Evolutionary conservation across 1,139 yeast genomes (phyloP), one percentile per base, ranked within the genome.

Genomic region (Schizosaccharomyces versatilis): DNA sequence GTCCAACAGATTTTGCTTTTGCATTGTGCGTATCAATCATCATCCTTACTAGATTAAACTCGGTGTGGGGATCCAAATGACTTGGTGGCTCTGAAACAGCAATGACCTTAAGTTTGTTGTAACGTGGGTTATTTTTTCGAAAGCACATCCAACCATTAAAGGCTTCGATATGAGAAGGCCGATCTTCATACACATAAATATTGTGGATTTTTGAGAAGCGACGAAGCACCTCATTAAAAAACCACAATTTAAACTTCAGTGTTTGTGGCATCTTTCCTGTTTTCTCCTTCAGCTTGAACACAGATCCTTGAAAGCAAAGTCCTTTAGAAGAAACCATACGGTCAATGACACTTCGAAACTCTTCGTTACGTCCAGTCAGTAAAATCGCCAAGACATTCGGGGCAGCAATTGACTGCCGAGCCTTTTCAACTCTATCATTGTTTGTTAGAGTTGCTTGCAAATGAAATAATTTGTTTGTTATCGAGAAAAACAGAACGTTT

Each of bases 311-410:
- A 14, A 49, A 49, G 14, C 36, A 6, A 6, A 49, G 38, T 12
- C 42, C 36, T 15, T 49, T 49, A 32, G 40, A 12, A 10, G 15
- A n/a, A n/a, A 49, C 32, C 9, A 49, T 49, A 10, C 15, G 19
- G 6, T 38, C 41, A 14, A 38, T 17, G 40, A 36, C 6, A 10
- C 24, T n/a, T 24, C 42, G 15, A n/a, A 38, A 49, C 15, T 14
- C 32, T 19, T 49, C 42, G 15, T 39, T 39, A 9, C 52, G 52
- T 3, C 52, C 52, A 38, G 52, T 49, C 10, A 49, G 52, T 9
- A 49, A 19, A 8, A 49, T 39, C 6, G 52, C 42, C 32, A 49
- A 49, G n/a, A 39, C 52, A 38, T 49, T 32, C n/a, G 15, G 41
- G 6, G 32, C 40, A n/a, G 40, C 40, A 15, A 49, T 49, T 8